Conservation (phyloP, 2,329 filamentous ascomycete genomes). For the Aspergillus novofumigatus region DNA sequence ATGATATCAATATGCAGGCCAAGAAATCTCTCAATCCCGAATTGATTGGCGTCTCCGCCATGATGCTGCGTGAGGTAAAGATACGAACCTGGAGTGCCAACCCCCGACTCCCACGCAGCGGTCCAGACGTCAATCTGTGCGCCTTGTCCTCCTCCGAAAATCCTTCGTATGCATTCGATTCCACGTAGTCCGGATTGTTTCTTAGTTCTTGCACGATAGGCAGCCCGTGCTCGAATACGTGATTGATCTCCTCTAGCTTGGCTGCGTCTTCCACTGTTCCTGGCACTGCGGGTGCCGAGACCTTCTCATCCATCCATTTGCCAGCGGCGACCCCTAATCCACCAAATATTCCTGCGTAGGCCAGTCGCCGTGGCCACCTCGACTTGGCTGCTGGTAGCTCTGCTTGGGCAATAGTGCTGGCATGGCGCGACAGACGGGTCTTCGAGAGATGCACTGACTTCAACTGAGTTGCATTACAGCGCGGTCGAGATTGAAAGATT, state of each 20-base stretch:
- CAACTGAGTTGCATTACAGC: slow-evolving; percentile 4
- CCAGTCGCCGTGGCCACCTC: slow-evolving; percentile 33
- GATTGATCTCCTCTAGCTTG: slow-evolving; percentile 26
- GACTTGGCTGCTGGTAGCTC: slow-evolving; percentile 16
- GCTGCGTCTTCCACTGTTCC: slow-evolving; percentile 32
- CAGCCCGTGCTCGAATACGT: slow-evolving; percentile 29
- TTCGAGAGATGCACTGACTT: slow-evolving; percentile 4
- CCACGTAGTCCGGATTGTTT: slow-evolving; percentile 36
- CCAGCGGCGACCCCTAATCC: slow-evolving; percentile 26
- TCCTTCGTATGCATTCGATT: slow-evolving; percentile 36
- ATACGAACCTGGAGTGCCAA: slow-evolving; percentile 38
- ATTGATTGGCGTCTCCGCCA: neutral
- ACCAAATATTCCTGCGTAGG: slow-evolving; percentile 34
- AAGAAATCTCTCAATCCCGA: neutral
- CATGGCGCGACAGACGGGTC: slow-evolving; percentile 12
- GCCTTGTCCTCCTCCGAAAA: slow-evolving; percentile 32
- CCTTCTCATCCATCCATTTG: slow-evolving; percentile 19
- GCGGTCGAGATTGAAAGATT: slow-evolving; percentile 20
- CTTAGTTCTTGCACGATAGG: slow-evolving; percentile 37
- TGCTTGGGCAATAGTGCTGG: slow-evolving; percentile 17
- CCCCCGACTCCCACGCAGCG: slow-evolving; percentile 38
- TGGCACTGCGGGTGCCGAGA: slow-evolving; percentile 25
- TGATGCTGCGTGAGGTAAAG: slow-evolving; percentile 6
- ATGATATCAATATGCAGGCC: neutral
- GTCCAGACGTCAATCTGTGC: slow-evolving; percentile 36